Evolutionary conservation across 75 land plant species (phyloP), one percentile per base, ranked within the genome.

Genomic region (Cunninghamia lanceolata): DNA sequence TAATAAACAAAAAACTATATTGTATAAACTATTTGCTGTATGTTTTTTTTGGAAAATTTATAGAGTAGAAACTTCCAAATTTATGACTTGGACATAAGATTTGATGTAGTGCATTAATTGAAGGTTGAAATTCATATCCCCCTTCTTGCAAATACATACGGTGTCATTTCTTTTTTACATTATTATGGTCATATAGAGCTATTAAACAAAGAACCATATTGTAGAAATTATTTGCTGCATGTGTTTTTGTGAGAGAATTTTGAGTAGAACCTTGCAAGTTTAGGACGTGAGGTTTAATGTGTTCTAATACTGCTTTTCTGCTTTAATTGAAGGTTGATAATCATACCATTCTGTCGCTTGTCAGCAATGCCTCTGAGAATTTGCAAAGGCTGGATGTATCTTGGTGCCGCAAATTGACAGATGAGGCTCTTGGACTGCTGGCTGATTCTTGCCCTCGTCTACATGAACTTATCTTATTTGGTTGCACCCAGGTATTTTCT

Each of bases 401-500:
- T 36, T 96, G 88, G 82, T 96, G 98, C 86, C 92, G 95, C 17
- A 82, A 87, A 21, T 63, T 96, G 87, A 91, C 88, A n/a, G 94
- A 96, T 87, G 93, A 95, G 68, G 94, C 88, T 0, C 85, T 96
- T 38, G 98, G 98, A 11, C 83, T 94, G 36, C 92, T 96, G 87
- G 96, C 92, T 10, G 96, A 96, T 84, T 87, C 79, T 42, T 96
- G 96, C 76, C 71, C 54, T 2, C 84, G 80, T 32, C 88, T 96
- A 39, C 47, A 59, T 34, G 75, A 88, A 77, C 94, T 96, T 38
- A 91, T 88, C 71, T 45, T 94, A 30, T 94, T 93, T 89, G 98
- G 98, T 34, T 96, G 98, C 85, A 87, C 95, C 40, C 98, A 96
- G 96, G 98, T 96, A 89, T 50, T 45, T 45, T 35, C n/a, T 71